These are phyloP conservation scores for Kregervanrija delftensis DNA, from an alignment of 805 yeast species.

Conservation along the genomic window DNA sequence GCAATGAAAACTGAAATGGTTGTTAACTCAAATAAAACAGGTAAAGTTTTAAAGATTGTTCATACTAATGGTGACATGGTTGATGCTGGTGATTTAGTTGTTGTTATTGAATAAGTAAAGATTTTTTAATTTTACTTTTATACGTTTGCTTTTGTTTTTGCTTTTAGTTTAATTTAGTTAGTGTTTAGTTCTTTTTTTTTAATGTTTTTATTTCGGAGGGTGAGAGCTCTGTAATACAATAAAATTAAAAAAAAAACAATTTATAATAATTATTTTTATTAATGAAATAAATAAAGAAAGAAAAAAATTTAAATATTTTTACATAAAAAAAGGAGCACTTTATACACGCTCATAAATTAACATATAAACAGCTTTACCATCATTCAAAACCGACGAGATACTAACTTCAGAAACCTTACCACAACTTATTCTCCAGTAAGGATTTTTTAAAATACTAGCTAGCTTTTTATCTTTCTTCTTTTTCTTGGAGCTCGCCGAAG, in stretches of 20 bases:
- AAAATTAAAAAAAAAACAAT: too few relatives aligned
- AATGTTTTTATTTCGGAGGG: too few relatives aligned
- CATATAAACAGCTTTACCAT: constrained; percentile 77
- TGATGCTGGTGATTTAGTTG: constrained; percentile 93
- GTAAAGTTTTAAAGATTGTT: constrained; percentile 64
- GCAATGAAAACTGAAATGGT: constrained; percentile 99
- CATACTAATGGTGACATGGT: constrained; percentile 93
- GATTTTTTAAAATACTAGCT: constrained; percentile 47
- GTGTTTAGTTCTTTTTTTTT: too few relatives aligned
- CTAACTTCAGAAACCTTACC: constrained; percentile 58
- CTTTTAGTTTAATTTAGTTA: too few relatives aligned
- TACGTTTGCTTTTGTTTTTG: background rate
- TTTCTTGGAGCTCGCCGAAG: background rate
- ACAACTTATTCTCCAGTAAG: constrained; percentile 87
- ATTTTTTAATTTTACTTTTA: background rate
- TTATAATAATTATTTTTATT: background rate
- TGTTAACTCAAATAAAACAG: constrained; percentile 62
- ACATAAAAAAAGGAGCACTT: background rate
- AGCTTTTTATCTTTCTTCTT: constrained; percentile 36
- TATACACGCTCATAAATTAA: constrained; percentile 55
- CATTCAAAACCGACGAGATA: constrained; percentile 51
- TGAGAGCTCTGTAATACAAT: too few relatives aligned
- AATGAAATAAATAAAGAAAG: background rate
- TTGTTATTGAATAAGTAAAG: constrained; percentile 50
- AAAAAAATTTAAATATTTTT: background rate